Base-by-base conservation (phyloP, 495 filamentous ascomycete species). In the Tuber aestivum region DNA sequence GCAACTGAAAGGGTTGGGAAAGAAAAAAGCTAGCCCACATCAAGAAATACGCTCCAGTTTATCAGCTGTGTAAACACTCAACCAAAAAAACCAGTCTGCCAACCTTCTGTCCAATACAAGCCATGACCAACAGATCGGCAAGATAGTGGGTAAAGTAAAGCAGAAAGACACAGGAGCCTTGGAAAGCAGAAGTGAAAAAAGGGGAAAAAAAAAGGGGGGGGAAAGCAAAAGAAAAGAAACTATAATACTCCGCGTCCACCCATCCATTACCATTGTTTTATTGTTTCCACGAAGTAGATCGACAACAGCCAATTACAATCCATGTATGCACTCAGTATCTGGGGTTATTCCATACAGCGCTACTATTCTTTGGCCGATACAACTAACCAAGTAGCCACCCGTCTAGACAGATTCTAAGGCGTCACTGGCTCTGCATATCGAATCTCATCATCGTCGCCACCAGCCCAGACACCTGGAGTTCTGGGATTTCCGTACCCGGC, bases 391-490 rank as follows among this genome's bases (percentile, higher is more conserved):
- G 27, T 27, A 32, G 4, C 56, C 20, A 7, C 27, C 14, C 27
- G 6, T 18, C 56, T 32, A 20, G 4, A 35, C 7, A 65, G 27
- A 32, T 65, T 41, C 45, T 79, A 79, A 5, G 76, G 78, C 1
- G 78, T 79, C 0, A 70, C 75, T 14, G 78, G 72, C 73, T 80
- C 78, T 42, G 74, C 68, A 73, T 80, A 80, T 38, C 78, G 79
- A 35, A 80, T 74, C 27, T 91, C 90, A 77, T 91, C 89, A 12
- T 83, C 86, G 70, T 86, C 88, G 20, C 50, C 50, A 8, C 86
- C 85, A 73, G 88, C 84, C 56, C 88, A 90, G 16, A 91, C 90
- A 18, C 92, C 93, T 4, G 94, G 93, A 0, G 93, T 95, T 82
- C 92, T 91, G 35, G 92, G 89, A 70, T 84, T 85, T 42, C 86